A percentile compares a stretch with the other conserved stretches of the same genome.
Evolutionary conservation across 2,329 filamentous ascomycete species (phyloP).

Genomic region (Penicillium sp.): DNA sequence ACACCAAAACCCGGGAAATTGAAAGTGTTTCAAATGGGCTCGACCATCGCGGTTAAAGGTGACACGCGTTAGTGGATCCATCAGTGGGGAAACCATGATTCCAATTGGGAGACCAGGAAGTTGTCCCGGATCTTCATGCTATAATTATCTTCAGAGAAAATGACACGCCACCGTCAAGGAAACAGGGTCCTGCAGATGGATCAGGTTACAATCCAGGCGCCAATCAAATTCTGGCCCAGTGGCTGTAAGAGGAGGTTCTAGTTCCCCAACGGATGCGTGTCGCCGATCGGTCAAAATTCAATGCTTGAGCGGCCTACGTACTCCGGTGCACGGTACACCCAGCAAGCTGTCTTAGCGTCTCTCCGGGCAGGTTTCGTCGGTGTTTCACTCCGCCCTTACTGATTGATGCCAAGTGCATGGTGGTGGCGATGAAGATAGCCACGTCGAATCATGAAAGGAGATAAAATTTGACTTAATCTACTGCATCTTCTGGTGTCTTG

Average conservation of each 20-base stretch:
- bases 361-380: conserved; percentile 8
- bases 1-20: background rate
- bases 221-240: background rate
- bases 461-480: background rate
- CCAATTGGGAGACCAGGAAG: conserved; percentile 21
- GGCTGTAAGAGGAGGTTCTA: background rate
- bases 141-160: conserved; percentile 18
- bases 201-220: background rate
- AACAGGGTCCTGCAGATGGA: conserved; percentile 9
- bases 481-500: background rate
- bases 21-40: conserved; percentile 5
- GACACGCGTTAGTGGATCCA: conserved; percentile 38
- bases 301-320: background rate
- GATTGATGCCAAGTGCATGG: conserved; percentile 7
- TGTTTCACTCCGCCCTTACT: conserved; percentile 17
- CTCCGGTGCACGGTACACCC: conserved; percentile 3
- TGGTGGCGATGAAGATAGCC: conserved; percentile 14
- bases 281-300: background rate
- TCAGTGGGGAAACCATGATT: conserved; percentile 13
- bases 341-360: background rate
- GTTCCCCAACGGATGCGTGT: background rate
- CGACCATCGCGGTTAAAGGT: conserved; percentile 11
- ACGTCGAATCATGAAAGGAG: conserved; percentile 1
- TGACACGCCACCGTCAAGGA: conserved; percentile 7
- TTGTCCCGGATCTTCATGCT: conserved; percentile 7